A percentile compares a stretch with the other conserved stretches of the same genome.
These are phyloP conservation scores for Trypanosoma congolense DNA, from an alignment of 208 protist species.

Conservation along the genomic window DNA sequence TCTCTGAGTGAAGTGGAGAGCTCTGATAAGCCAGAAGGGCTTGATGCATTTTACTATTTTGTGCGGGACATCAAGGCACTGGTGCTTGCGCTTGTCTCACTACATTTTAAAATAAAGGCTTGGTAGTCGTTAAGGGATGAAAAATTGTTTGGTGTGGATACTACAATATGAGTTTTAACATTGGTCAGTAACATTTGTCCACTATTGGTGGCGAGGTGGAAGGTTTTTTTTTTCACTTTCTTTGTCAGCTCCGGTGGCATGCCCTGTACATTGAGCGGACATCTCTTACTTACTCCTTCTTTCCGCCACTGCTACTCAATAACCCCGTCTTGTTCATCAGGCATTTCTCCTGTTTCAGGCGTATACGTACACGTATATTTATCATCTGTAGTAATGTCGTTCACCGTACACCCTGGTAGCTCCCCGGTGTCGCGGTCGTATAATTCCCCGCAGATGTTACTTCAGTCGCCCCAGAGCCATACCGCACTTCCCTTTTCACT, in stretches of 20 bases:
- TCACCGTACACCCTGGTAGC: constrained; percentile 59
- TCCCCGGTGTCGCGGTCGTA: constrained; percentile 41
- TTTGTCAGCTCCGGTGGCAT: too few relatives aligned
- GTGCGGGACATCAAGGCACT: constrained; percentile 76
- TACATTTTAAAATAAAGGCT: constrained; percentile 88
- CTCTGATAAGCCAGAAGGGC: constrained; percentile 33
- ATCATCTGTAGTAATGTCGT: constrained; percentile 38
- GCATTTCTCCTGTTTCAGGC: too few relatives aligned
- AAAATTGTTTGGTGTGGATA: background rate
- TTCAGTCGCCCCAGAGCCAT: constrained; percentile 16
- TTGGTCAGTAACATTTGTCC: background rate
- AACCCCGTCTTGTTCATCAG: too few relatives aligned
- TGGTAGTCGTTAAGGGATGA: constrained; percentile 27
- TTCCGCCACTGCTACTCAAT: too few relatives aligned
- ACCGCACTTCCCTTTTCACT: constrained; percentile 44
- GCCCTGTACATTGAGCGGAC: too few relatives aligned
- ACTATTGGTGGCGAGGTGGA: background rate
- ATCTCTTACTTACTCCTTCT: too few relatives aligned
- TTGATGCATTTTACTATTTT: constrained; percentile 78
- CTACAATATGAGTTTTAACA: too few relatives aligned
- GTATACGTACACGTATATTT: background rate
- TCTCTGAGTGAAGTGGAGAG: constrained; percentile 68
- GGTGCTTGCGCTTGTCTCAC: constrained; percentile 71
- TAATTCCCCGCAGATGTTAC: constrained; percentile 27
- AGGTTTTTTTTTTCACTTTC: constrained; percentile 1